These are phyloP conservation scores for Ceratocystis huliohia DNA, from an alignment of 2,329 filamentous ascomycete genomes.

Conservation along the genomic window DNA sequence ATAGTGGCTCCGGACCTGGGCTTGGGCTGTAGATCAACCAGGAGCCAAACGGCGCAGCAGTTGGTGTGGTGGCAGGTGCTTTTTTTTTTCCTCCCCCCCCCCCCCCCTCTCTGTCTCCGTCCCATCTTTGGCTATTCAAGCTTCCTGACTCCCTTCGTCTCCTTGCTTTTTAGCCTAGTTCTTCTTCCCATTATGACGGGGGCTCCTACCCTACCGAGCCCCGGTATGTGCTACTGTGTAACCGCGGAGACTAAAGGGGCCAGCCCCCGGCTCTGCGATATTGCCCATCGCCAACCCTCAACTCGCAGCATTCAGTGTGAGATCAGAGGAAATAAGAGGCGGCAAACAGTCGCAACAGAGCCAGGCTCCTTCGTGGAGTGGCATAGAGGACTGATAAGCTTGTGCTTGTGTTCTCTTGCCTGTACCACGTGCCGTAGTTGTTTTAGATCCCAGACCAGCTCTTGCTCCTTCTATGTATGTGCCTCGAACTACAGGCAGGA, in stretches of 20 bases:
- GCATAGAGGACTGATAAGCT: slow-evolving; percentile 7
- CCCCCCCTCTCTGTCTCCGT: too few species aligned
- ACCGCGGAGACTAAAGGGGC: too few species aligned
- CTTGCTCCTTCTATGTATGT: not conserved
- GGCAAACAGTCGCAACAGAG: too few species aligned
- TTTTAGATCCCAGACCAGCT: not conserved
- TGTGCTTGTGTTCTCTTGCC: slow-evolving; percentile 1
- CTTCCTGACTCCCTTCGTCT: not conserved
- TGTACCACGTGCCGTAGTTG: not conserved
- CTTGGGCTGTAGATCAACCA: not conserved
- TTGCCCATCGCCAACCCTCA: too few species aligned
- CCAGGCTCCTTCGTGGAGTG: not conserved
- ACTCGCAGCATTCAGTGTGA: too few species aligned
- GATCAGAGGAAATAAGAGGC: not conserved
- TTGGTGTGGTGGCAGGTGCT: not conserved
- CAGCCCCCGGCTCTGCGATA: too few species aligned
- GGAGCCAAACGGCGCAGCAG: not conserved
- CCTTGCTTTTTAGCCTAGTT: not conserved
- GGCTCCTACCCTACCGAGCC: too few species aligned
- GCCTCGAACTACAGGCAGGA: not conserved
- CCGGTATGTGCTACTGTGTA: too few species aligned
- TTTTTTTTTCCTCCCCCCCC: not conserved
- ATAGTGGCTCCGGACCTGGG: not conserved
- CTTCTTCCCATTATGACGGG: not conserved
- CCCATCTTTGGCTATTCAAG: too few species aligned